These are phyloP conservation scores for Phytophthora constricta DNA, from an alignment of 352 stramenopile species.

Conservation along the genomic window DNA sequence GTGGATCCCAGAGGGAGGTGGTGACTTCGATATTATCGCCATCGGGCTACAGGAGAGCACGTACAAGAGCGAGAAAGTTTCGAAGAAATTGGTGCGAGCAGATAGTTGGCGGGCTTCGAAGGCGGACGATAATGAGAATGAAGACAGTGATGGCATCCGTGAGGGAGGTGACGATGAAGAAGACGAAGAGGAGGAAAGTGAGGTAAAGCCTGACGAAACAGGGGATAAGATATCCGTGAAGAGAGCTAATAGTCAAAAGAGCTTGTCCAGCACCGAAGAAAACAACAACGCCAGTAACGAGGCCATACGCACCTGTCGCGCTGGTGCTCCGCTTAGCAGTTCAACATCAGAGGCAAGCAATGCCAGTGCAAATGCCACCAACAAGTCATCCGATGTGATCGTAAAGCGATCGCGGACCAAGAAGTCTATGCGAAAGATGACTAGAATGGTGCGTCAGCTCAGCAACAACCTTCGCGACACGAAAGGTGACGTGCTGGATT, in stretches of 20 bases:
- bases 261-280: slow-evolving; percentile 19
- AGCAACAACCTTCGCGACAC: slow-evolving; percentile 73
- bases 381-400: slow-evolving; percentile 52
- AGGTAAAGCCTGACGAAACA: slow-evolving; percentile 11
- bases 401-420: slow-evolving; percentile 72
- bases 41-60: slow-evolving; percentile 86
- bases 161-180: slow-evolving; percentile 39
- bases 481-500: slow-evolving; percentile 63
- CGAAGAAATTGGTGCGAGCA: slow-evolving; percentile 28
- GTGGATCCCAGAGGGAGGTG: slow-evolving; percentile 83
- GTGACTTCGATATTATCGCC: slow-evolving; percentile 84
- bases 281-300: slow-evolving; percentile 23
- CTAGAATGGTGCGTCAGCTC: slow-evolving; percentile 64
- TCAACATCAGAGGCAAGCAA: slow-evolving; percentile 15
- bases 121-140: slow-evolving; percentile 34
- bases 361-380: slow-evolving; percentile 1
- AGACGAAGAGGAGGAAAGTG: slow-evolving; percentile 32
- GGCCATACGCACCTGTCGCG: slow-evolving; percentile 12
- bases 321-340: slow-evolving; percentile 6
- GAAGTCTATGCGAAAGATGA: slow-evolving; percentile 75
- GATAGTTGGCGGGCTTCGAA: slow-evolving; percentile 29
- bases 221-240: slow-evolving; percentile 5
- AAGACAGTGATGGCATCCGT: slow-evolving; percentile 30
- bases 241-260: slow-evolving; percentile 12
- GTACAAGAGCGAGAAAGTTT: slow-evolving; percentile 64